These are phyloP conservation scores for Teunomyces tritomae DNA, from an alignment of 805 yeast genomes.

Conservation along the genomic window DNA sequence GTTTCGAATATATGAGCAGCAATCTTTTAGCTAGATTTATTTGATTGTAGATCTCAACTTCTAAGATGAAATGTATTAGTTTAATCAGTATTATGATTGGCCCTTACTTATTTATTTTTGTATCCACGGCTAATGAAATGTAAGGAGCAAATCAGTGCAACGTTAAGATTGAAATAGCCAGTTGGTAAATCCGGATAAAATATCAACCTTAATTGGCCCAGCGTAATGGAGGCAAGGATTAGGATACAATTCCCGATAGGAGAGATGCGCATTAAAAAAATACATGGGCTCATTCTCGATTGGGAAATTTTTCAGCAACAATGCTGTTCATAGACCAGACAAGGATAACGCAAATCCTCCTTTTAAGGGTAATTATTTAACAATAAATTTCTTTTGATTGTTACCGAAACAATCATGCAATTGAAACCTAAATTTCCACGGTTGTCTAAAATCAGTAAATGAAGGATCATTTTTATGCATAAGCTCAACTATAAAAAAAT, in stretches of 20 bases:
- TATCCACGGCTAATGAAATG: background rate
- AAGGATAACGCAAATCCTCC: background rate
- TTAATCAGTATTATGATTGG: background rate
- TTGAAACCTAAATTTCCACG: background rate
- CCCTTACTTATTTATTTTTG: background rate
- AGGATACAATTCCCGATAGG: background rate
- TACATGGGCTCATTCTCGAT: background rate
- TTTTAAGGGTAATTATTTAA: background rate
- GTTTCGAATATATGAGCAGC: background rate
- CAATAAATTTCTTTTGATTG: background rate
- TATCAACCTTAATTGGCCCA: background rate
- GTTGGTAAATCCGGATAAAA: background rate
- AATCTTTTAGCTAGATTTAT: background rate
- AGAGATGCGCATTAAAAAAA: background rate
- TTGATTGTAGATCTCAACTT: too few species aligned
- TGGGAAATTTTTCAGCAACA: background rate
- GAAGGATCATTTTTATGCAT: background rate
- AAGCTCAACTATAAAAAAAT: background rate
- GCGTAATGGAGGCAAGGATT: background rate
- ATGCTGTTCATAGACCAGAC: background rate
- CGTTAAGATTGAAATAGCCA: background rate
- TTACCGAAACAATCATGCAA: background rate
- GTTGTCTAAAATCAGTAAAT: background rate
- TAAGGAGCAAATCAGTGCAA: background rate
- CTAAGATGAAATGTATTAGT: background rate